Conservation (phyloP, 208 protist species). For the Trypanosoma conorhini region DNA sequence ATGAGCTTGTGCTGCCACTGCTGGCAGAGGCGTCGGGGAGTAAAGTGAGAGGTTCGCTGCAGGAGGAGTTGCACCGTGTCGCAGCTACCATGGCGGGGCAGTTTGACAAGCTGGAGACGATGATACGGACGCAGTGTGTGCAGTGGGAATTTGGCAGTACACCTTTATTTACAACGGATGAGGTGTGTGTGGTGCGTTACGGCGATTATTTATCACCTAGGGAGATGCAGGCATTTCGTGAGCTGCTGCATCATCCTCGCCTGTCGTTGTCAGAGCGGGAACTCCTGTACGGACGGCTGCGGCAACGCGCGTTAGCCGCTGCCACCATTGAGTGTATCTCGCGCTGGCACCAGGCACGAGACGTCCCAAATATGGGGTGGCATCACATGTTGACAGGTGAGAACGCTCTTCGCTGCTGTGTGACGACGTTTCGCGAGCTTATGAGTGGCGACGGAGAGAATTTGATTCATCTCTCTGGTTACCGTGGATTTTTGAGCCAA, state of each 20-base stretch:
- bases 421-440: slow-evolving; percentile 49
- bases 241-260: slow-evolving; percentile 43
- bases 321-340: slow-evolving; percentile 32
- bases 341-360: slow-evolving; percentile 16
- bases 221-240: slow-evolving; percentile 36
- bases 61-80: not conserved
- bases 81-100: slow-evolving; percentile 37
- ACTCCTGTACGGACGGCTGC: slow-evolving; percentile 48
- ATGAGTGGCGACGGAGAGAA: slow-evolving; percentile 52
- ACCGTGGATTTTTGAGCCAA: slow-evolving; percentile 42
- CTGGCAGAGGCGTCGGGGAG: not conserved
- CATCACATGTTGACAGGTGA: slow-evolving; percentile 58
- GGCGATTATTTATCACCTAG: slow-evolving; percentile 43
- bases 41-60: not conserved
- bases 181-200: slow-evolving; percentile 61
- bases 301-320: slow-evolving; percentile 39
- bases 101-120: slow-evolving; percentile 36
- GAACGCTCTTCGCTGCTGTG: slow-evolving; percentile 50
- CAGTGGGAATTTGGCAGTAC: slow-evolving; percentile 27
- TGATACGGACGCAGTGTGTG: slow-evolving; percentile 42
- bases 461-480: slow-evolving; percentile 41
- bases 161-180: slow-evolving; percentile 39
- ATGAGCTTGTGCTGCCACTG: slow-evolving; percentile 53
- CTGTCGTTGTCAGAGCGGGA: slow-evolving; percentile 61
- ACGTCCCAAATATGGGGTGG: slow-evolving; percentile 13